Conservation (phyloP, 1,139 yeast genomes). For the Blastobotrys ciferrii region DNA sequence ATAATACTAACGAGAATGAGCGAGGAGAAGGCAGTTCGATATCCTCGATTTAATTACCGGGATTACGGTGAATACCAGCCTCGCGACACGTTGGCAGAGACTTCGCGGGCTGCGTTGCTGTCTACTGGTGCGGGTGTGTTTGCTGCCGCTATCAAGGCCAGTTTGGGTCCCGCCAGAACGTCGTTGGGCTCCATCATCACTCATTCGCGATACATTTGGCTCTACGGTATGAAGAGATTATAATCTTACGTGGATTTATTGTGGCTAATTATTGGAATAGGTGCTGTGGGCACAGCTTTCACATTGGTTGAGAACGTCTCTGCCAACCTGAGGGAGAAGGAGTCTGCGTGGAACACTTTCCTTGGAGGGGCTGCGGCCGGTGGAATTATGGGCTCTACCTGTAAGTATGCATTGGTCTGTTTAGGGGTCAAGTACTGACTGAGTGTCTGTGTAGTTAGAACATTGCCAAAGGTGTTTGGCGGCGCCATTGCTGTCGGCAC, state of each 20-base stretch:
- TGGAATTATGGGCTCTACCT: slow-evolving; percentile 41
- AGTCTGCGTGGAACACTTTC: slow-evolving; percentile 48
- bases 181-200: slow-evolving; percentile 21
- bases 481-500: slow-evolving; percentile 42
- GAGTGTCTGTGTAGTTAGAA: slow-evolving; percentile 34
- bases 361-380: slow-evolving; percentile 53
- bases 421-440: background rate
- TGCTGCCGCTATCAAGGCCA: slow-evolving; percentile 42
- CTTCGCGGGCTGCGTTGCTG: slow-evolving; percentile 42
- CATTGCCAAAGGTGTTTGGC: slow-evolving; percentile 47
- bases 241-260: no score
- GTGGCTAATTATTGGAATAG: slow-evolving; percentile 19
- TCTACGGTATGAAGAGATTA: slow-evolving; percentile 12
- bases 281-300: slow-evolving; percentile 42
- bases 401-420: slow-evolving; percentile 20
- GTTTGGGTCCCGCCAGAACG: slow-evolving; percentile 36
- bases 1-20: slow-evolving; percentile 1
- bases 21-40: slow-evolving; percentile 13
- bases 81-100: slow-evolving; percentile 45
- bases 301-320: slow-evolving; percentile 41
- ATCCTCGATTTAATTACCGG: slow-evolving; percentile 18
- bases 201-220: slow-evolving; percentile 15
- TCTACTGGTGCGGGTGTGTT: slow-evolving; percentile 43
- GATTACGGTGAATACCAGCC: slow-evolving; percentile 36
- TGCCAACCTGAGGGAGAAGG: slow-evolving; percentile 45